Evolutionary conservation across 2,329 filamentous ascomycete genomes (phyloP), one percentile per base, ranked within the genome.

Genomic region (Davidsoniella virescens): DNA sequence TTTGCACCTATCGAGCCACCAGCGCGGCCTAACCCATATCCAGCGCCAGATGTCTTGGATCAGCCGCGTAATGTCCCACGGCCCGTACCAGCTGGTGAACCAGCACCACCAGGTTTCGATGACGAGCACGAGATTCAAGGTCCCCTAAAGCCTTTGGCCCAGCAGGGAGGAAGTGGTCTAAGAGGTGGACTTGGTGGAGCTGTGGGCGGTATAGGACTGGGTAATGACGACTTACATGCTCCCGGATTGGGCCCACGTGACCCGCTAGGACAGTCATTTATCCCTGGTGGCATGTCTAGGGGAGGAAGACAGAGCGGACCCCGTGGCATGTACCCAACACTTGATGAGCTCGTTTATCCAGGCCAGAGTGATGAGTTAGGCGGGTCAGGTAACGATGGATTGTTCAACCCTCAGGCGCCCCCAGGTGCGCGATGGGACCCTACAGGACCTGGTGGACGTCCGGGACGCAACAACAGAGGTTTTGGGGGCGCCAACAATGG

Each of bases 341-440:
- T 94, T 62, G 87, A 94, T 58, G 88, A 96, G 60, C 87, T 52
- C 0, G 96, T 96, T 92, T 85, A 95, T 64, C 92, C 92, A 1
- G 94, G 87, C 0, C 93, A 94, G 61, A 86, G 95, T 61, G 87
- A 45, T 2, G 42, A 53, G 14, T 55, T 54, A 2, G 64, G 65
- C 36, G 69, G 62, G 14, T 64, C 66, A 12, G 64, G 65, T 12
- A 70, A 68, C 0, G 58, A 55, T 5, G 57, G 54, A 2, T 60
- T 56, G 2, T 64, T 62, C 5, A 41, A 52, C 60, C 79, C 82
- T 1, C 82, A 81, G 61, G 81, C 78, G 25, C 92, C 92, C 4
- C 87, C 87, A 2, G 92, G 92, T 1, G 82, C 87, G n/a, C 72
- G 92, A 56, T 96, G 87, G 67, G 92, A 96, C 68, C 90, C 90